Conservation (phyloP, 1,139 yeast genomes). For the Sugiyamaella castrensis region DNA sequence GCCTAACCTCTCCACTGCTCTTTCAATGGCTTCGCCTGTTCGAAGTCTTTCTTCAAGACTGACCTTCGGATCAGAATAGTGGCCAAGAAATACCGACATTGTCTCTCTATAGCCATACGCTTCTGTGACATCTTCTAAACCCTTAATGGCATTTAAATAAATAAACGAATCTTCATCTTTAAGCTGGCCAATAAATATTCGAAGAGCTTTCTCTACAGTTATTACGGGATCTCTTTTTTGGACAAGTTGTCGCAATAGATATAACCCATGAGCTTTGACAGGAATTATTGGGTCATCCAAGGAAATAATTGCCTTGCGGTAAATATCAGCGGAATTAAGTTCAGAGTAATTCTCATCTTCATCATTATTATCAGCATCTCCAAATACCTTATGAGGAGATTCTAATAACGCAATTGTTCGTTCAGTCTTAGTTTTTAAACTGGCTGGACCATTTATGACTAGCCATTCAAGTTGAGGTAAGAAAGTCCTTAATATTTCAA, state of each 20-base stretch:
- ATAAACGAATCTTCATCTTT: constrained; percentile 83
- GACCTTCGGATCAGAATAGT: constrained; percentile 42
- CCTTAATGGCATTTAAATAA: constrained; percentile 78
- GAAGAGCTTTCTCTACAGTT: constrained; percentile 52
- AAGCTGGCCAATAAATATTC: constrained; percentile 62
- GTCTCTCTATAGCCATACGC: constrained; percentile 42
- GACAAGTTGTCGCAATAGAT: constrained; percentile 58
- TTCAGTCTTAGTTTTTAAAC: constrained; percentile 18
- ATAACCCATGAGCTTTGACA: constrained; percentile 80
- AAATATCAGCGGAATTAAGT: constrained; percentile 29
- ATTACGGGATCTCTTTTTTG: constrained; percentile 50
- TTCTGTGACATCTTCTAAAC: constrained; percentile 59
- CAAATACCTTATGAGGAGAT: background rate
- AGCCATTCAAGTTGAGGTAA: constrained; percentile 32
- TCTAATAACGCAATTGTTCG: constrained; percentile 20
- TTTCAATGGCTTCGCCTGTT: constrained; percentile 74
- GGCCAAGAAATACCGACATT: constrained; percentile 41
- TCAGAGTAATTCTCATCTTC: constrained; percentile 12
- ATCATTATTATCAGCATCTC: constrained; percentile 5
- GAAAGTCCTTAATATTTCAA: constrained; percentile 41
- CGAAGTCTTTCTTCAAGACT: constrained; percentile 63
- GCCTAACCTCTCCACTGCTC: constrained; percentile 53
- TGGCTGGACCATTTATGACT: constrained; percentile 20
- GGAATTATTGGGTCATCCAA: constrained; percentile 81
- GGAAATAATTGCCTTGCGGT: constrained; percentile 55